Conservation (phyloP, 2,329 filamentous ascomycete genomes). For the Aspergillus hortae region DNA sequence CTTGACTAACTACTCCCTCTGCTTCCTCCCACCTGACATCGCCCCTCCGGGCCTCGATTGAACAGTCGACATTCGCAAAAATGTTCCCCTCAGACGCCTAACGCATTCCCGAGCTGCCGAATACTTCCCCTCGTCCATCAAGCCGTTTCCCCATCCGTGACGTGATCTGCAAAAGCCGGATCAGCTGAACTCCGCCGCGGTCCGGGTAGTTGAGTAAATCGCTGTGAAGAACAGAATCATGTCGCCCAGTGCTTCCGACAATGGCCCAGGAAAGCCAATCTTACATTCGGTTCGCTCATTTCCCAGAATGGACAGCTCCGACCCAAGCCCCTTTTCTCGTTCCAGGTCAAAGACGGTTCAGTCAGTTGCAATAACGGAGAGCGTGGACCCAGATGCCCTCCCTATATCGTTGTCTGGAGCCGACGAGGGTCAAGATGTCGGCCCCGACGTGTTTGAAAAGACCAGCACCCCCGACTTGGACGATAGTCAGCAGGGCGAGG, state of each 20-base stretch:
- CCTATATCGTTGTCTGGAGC: constrained; percentile 18
- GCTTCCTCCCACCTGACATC: not conserved
- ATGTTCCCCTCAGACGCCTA: not conserved
- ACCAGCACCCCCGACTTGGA: constrained; percentile 31
- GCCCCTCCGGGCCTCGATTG: not conserved
- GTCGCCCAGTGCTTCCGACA: constrained; percentile 23
- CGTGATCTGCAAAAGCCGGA: constrained; percentile 25
- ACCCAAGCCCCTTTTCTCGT: constrained; percentile 20
- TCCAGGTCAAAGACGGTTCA: constrained; percentile 25
- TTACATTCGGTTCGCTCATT: constrained; percentile 29
- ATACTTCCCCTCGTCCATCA: not conserved
- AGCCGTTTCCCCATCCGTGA: constrained; percentile 1
- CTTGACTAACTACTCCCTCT: not conserved
- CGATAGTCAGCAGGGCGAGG: constrained; percentile 28
- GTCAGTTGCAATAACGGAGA: constrained; percentile 20
- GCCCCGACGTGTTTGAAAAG: constrained; percentile 46
- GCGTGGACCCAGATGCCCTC: constrained; percentile 22
- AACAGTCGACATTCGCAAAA: not conserved
- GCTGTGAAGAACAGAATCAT: constrained; percentile 14
- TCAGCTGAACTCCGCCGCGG: constrained; percentile 23
- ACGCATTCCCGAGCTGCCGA: not conserved
- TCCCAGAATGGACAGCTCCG: constrained; percentile 29
- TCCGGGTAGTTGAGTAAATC: not conserved
- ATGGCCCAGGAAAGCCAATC: constrained; percentile 21
- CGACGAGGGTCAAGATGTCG: constrained; percentile 22